Percentiles rank a stretch among this genome's conserved stretches.
Evolutionary conservation across 1,139 yeast species (phyloP).

Genomic region (Scheffersomyces illinoinensis): DNA sequence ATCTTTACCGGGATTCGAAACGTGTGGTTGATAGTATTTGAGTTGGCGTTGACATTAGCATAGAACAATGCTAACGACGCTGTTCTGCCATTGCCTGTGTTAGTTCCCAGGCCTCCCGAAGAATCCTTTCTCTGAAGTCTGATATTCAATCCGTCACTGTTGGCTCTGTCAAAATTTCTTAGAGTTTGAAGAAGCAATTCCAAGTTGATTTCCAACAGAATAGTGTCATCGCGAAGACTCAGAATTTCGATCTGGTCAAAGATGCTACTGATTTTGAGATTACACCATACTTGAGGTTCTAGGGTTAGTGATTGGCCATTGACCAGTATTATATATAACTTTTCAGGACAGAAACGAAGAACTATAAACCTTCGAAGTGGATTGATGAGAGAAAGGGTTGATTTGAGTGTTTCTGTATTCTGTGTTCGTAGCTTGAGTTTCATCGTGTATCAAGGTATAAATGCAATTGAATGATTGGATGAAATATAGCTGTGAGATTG

Average conservation of each 20-base stretch:
- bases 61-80: slow-evolving; percentile 57
- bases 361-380: slow-evolving; percentile 33
- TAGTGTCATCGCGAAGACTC: slow-evolving; percentile 46
- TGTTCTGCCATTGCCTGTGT: slow-evolving; percentile 33
- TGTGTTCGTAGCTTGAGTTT: slow-evolving; percentile 36
- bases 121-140: slow-evolving; percentile 51
- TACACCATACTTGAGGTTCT: slow-evolving; percentile 68
- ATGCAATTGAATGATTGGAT: background rate
- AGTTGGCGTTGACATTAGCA: slow-evolving; percentile 30
- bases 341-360: slow-evolving; percentile 42
- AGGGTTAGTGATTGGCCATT: slow-evolving; percentile 35
- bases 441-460: slow-evolving; percentile 16
- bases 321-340: slow-evolving; percentile 51
- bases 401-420: slow-evolving; percentile 28
- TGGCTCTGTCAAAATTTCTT: slow-evolving; percentile 53
- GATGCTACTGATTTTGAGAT: slow-evolving; percentile 40
- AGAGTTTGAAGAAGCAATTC: slow-evolving; percentile 57
- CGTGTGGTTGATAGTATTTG: slow-evolving; percentile 52
- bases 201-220: slow-evolving; percentile 56
- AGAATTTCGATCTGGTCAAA: slow-evolving; percentile 53
- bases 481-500: background rate
- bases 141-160: slow-evolving; percentile 51
- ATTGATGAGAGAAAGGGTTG: slow-evolving; percentile 31
- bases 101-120: slow-evolving; percentile 26
- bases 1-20: slow-evolving; percentile 60